Evolutionary conservation across 805 yeast species (phyloP).

Genomic region (Pichia deserticola): DNA sequence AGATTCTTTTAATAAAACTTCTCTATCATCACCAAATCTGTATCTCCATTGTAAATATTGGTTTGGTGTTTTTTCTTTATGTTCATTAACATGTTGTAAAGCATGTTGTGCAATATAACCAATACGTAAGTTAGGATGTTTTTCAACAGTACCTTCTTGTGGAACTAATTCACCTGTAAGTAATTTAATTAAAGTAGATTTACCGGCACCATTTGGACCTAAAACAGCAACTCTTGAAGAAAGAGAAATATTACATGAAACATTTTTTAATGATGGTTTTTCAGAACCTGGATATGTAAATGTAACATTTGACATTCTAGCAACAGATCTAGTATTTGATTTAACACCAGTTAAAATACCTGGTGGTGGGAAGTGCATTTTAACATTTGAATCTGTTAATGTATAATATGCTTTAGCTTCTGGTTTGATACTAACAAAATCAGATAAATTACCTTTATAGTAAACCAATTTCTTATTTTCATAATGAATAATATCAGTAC

Average conservation of each 20-base stretch:
- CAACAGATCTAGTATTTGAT: slow-evolving; percentile 86
- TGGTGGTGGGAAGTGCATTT: slow-evolving; percentile 98
- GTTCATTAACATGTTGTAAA: slow-evolving; percentile 92
- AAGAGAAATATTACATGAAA: slow-evolving; percentile 84
- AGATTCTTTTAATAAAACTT: slow-evolving; percentile 86
- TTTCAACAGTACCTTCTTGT: slow-evolving; percentile 82
- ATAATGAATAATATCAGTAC: slow-evolving; percentile 94
- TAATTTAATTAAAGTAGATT: slow-evolving; percentile 88
- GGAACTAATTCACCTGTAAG: slow-evolving; percentile 91
- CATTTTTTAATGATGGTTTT: slow-evolving; percentile 71
- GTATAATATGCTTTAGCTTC: slow-evolving; percentile 96
- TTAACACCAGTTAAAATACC: slow-evolving; percentile 97
- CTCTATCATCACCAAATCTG: slow-evolving; percentile 96
- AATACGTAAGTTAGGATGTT: slow-evolving; percentile 95
- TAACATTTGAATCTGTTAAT: slow-evolving; percentile 82
- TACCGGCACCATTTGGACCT: slow-evolving; percentile 99
- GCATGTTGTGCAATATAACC: slow-evolving; percentile 99
- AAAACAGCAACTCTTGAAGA: slow-evolving; percentile 96
- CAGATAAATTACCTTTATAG: slow-evolving; percentile 93
- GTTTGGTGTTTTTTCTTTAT: slow-evolving; percentile 95
- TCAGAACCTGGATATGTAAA: slow-evolving; percentile 85
- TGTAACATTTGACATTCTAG: slow-evolving; percentile 65
- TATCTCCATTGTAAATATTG: slow-evolving; percentile 99
- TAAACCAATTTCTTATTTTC: slow-evolving; percentile 91
- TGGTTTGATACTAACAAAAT: slow-evolving; percentile 84